Base-by-base conservation (phyloP, 441 rosid species). In the Gossypium davidsonii region DNA sequence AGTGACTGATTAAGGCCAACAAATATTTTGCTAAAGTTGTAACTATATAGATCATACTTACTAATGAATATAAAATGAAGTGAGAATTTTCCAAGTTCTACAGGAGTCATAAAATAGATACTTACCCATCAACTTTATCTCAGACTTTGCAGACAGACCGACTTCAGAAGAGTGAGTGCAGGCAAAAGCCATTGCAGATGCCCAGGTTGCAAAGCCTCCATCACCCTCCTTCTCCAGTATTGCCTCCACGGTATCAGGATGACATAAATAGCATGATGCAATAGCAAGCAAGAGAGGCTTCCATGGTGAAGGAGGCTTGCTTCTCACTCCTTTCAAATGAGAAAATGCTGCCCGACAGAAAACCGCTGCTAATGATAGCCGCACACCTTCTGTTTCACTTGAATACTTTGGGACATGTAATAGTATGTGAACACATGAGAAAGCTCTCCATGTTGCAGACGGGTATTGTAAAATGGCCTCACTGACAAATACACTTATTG, bases 391-490 rank as follows among this genome's bases (percentile, higher is more conserved):
- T 31, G 79, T 74, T 83, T 85, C 95, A 82, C 67, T 72, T 20
- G 90, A 76, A 83, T 87, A 86, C 75, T 59, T 78, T 20, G 93
- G 94, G 63, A 85, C 84, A 85, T 88, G 89, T 79, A 92, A 85
- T 31, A 92, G 79, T 31, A 83, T 55, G 80, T 90, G 96, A 69
- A 87, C 87, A 52, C 93, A 88, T 61, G 87, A 85, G 80, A 92
- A 86, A 71, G 96, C 96, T 82, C 96, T 89, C 85, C 87, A 79
- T 64, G 87, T 83, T 63, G 93, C 98, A 67, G 94, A 90, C 51
- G 92, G 90, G 76, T 92, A 91, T 73, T 90, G 92, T 49, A 78
- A 77, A 78, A 92, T 81, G 67, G 91, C 95, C 78, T 88, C 86
- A 15, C 94, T 80, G 53, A 89, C 80, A 79, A 90, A 92, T 72